phyloP scores from a whole-genome alignment of 2,329 filamentous ascomycete genomes.

The Neofusicoccum sp. region DNA sequence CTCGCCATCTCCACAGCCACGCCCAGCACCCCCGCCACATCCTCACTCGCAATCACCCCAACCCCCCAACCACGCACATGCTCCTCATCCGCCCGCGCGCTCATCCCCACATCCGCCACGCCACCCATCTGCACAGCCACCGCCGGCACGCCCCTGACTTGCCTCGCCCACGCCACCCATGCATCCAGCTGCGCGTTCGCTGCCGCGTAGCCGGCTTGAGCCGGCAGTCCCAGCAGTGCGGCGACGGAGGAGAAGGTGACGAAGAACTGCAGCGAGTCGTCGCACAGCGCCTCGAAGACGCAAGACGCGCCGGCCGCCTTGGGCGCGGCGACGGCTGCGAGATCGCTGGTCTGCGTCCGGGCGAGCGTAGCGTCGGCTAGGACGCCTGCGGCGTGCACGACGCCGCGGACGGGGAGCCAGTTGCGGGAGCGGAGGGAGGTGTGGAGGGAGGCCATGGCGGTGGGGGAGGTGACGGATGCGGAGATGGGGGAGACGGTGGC shows the following conservation, averaged over 20 bases:
- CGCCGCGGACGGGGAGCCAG: no score
- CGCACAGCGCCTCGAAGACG: no score
- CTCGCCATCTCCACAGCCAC: not conserved
- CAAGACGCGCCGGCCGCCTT: no score
- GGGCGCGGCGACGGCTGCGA: no score
- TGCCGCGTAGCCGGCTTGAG: conserved; percentile 57
- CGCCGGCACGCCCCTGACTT: not conserved
- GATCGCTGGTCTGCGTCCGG: no score
- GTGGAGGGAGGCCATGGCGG: no score
- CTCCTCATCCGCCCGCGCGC: not conserved
- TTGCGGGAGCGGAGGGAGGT: no score
- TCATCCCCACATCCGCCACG: not conserved
- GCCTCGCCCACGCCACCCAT: not conserved
- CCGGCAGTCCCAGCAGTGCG: conserved; percentile 53
- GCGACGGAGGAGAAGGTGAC: conserved; percentile 52
- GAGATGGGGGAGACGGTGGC: no score
- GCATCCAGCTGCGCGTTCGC: conserved; percentile 54
- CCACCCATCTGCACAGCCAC: not conserved
- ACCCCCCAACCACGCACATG: not conserved
- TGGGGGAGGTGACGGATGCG: no score
- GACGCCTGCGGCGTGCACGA: no score
- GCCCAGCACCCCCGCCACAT: not conserved
- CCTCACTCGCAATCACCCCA: not conserved
- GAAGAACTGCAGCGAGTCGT: conserved; percentile 50
- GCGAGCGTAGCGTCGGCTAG: no score